Conservation (phyloP, 768 basidiomycete genomes). For the Russula compacta region DNA sequence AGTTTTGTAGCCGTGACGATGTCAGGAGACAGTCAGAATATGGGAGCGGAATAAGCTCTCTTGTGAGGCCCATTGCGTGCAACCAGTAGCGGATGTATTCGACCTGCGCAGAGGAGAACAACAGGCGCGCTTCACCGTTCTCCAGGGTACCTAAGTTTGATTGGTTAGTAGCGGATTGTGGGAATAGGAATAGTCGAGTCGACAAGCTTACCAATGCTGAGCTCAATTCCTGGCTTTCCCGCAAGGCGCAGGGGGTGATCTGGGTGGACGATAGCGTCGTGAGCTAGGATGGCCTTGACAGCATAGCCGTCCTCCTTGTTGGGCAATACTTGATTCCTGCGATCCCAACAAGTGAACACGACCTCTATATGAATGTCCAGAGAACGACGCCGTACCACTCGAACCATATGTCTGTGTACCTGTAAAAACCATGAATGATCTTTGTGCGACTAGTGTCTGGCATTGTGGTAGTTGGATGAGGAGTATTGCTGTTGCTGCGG, state of each 20-base stretch:
- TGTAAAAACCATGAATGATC: conserved; percentile 49
- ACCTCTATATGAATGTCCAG: neutral
- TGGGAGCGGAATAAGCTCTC: conserved; percentile 58
- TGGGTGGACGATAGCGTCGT: conserved; percentile 58
- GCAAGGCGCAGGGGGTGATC: conserved; percentile 63
- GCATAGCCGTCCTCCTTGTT: conserved; percentile 48
- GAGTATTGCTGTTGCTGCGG: neutral
- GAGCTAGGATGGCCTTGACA: conserved; percentile 62
- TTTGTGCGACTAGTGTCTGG: conserved; percentile 36
- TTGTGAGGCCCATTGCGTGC: conserved; percentile 60
- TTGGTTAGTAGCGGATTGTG: neutral
- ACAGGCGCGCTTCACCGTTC: conserved; percentile 66
- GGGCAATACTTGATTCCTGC: conserved; percentile 51
- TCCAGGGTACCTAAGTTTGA: conserved; percentile 46
- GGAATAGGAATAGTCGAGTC: neutral
- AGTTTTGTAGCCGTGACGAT: conserved; percentile 44
- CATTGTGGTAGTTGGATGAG: conserved; percentile 6
- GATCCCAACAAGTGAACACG: conserved; percentile 1
- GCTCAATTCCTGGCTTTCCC: conserved; percentile 55
- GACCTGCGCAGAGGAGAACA: conserved; percentile 77
- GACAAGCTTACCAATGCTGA: conserved; percentile 50
- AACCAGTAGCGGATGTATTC: conserved; percentile 84
- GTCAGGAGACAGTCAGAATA: conserved; percentile 70
- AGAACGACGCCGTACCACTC: conserved; percentile 44
- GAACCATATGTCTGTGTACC: conserved; percentile 80